These are phyloP conservation scores for Gyrodon lividus DNA, from an alignment of 768 basidiomycete genomes.

Conservation along the genomic window DNA sequence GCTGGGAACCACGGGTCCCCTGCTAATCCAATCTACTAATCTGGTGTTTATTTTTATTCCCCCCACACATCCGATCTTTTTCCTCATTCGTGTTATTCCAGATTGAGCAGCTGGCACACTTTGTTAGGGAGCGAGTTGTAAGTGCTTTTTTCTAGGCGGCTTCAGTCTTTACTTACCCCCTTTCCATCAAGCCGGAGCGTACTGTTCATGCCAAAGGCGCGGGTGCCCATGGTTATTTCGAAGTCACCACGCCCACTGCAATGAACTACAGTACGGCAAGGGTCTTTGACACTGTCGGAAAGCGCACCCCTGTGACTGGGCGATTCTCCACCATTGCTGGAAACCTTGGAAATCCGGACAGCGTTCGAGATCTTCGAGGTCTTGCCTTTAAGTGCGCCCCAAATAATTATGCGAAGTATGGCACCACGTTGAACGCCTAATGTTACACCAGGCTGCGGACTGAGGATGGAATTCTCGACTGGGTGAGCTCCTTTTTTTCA, in stretches of 20 bases:
- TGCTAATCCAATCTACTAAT: too few species aligned
- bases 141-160: background rate
- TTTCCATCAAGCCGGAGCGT: conserved; percentile 12
- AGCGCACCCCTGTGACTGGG: conserved; percentile 16
- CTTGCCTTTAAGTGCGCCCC: conserved; percentile 47
- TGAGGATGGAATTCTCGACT: conserved; percentile 38
- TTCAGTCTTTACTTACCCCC: background rate
- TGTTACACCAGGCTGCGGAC: conserved; percentile 32
- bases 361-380: conserved; percentile 51
- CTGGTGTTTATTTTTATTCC: too few species aligned
- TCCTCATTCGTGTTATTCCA: conserved; percentile 1
- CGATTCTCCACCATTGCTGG: conserved; percentile 59
- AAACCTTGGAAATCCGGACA: conserved; percentile 49
- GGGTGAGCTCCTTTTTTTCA: conserved; percentile 29
- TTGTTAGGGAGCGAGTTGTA: conserved; percentile 20
- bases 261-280: conserved; percentile 17
- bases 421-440: too few species aligned
- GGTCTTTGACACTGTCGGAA: conserved; percentile 15
- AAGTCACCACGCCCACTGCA: conserved; percentile 15
- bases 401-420: too few species aligned
- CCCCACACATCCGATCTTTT: too few species aligned
- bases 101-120: conserved; percentile 18
- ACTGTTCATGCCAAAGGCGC: conserved; percentile 17
- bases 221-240: conserved; percentile 18
- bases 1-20: too few species aligned